Base-by-base conservation (phyloP, 257 asterid genomes). In the Fraxinus americana region DNA sequence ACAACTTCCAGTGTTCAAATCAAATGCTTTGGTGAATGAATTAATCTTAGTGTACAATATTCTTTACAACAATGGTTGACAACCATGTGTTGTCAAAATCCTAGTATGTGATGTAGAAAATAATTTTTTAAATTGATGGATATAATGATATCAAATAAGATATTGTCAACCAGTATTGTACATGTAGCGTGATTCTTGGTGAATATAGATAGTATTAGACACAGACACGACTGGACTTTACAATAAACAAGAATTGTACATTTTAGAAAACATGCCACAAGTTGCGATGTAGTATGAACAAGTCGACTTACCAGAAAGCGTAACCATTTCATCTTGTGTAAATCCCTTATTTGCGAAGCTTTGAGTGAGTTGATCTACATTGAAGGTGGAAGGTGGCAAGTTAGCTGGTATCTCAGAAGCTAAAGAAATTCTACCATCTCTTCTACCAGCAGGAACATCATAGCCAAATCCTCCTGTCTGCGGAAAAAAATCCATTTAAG, bases 241-340 rank as follows among this genome's bases (percentile, higher is more conserved):
- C 27, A 25, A 25, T 25, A 25, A 25, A 25, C 27, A 25, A 25
- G 27, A 25, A 25, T 25, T 25, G 27, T 25, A 25, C 27, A 25
- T 25, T 36, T 36, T 7, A 36, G 39, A 14, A 16, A 4, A 3
- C 59, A 3, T 52, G 21, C 61, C 21, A 16, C 5, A 16, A 14
- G 21, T 1, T 52, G 21, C 50, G 11, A 11, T 1, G 16, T 11
- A 52, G 61, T 14, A 52, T 3, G 23, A 16, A 14, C 23, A 17
- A 52, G 21, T 17, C 0, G n/a, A 52, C 71, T 78, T 90, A 90
- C 97, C 97, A 0, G 98, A 94, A 68, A 94, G 97, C 0, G 97
- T 92, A 23, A 92, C 94, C 98, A 92, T 91, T 81, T 94, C 97
- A 36, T 88, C 91, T 81, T 86, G 93, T 1, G 89, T 81, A 38